A percentile compares a stretch with the other conserved stretches of the same genome.
These are phyloP conservation scores for Stemphylium beticola DNA, from an alignment of 2,329 filamentous ascomycete genomes.

Conservation along the genomic window DNA sequence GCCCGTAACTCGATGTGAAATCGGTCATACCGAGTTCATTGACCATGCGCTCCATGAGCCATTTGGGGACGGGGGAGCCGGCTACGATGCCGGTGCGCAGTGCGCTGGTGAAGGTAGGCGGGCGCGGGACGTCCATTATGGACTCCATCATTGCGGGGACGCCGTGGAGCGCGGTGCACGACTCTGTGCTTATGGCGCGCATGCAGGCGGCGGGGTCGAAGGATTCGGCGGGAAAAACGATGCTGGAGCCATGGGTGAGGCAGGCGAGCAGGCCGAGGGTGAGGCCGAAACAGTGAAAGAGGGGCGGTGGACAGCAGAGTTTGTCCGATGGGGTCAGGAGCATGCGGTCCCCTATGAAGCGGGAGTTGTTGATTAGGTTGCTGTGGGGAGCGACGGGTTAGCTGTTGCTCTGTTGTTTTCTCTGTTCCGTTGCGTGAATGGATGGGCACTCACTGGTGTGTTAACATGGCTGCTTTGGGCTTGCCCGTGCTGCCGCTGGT, in stretches of 20 bases:
- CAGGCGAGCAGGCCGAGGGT: slow-evolving; percentile 76
- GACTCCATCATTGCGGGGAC: slow-evolving; percentile 87
- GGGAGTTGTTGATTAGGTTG: slow-evolving; percentile 50
- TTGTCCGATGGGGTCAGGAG: slow-evolving; percentile 68
- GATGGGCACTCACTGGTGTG: slow-evolving; percentile 40
- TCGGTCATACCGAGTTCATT: slow-evolving; percentile 76
- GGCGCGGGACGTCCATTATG: slow-evolving; percentile 58
- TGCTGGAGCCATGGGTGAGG: slow-evolving; percentile 75
- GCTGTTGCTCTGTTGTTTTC: neutral
- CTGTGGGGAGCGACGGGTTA: slow-evolving; percentile 19
- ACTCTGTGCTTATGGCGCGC: slow-evolving; percentile 61
- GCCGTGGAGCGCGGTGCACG: slow-evolving; percentile 74
- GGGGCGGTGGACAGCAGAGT: slow-evolving; percentile 80
- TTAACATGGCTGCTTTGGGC: slow-evolving; percentile 49
- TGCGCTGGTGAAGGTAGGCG: slow-evolving; percentile 49
- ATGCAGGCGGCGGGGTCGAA: slow-evolving; percentile 74
- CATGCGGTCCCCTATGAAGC: slow-evolving; percentile 70
- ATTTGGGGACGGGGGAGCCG: slow-evolving; percentile 75
- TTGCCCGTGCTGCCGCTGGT: slow-evolving; percentile 49
- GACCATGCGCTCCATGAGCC: slow-evolving; percentile 76
- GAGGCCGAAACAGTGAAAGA: slow-evolving; percentile 87
- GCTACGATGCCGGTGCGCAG: slow-evolving; percentile 80
- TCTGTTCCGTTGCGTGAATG: neutral
- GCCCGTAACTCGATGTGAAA: slow-evolving; percentile 63
- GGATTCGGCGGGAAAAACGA: slow-evolving; percentile 74